These are phyloP conservation scores for Sabuloglossum arenarium DNA, from an alignment of 495 filamentous ascomycete genomes.

Conservation along the genomic window DNA sequence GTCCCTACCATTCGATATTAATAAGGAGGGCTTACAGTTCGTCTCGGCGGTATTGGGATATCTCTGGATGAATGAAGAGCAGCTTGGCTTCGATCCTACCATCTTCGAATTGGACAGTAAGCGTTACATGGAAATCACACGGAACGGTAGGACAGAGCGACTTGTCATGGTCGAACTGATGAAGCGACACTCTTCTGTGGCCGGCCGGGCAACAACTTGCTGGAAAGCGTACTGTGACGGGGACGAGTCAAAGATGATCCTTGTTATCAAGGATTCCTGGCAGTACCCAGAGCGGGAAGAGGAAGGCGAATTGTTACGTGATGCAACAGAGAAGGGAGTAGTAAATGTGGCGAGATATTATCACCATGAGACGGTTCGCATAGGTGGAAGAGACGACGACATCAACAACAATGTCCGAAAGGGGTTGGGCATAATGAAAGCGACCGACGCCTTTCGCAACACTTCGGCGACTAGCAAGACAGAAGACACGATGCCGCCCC, in stretches of 20 bases:
- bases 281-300: too few relatives aligned
- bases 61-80: too few relatives aligned
- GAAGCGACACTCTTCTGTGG: constrained; percentile 16
- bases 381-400: too few relatives aligned
- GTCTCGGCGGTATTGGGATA: too few relatives aligned
- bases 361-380: too few relatives aligned
- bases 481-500: too few relatives aligned
- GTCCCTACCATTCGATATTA: too few relatives aligned
- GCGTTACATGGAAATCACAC: constrained; percentile 22
- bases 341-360: constrained; percentile 23
- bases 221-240: constrained; percentile 24
- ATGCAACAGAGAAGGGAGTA: constrained; percentile 20
- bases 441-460: not conserved
- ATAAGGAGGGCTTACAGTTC: too few relatives aligned
- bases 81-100: constrained; percentile 28
- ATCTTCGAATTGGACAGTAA: constrained; percentile 17
- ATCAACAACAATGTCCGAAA: too few relatives aligned
- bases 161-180: too few relatives aligned
- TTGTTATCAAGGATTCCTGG: constrained; percentile 28
- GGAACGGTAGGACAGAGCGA: too few relatives aligned
- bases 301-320: too few relatives aligned
- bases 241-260: constrained; percentile 13
- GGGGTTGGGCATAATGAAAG: not conserved
- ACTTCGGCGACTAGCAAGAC: not conserved
- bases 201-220: constrained; percentile 25